phyloP scores from a whole-genome alignment of 148 eudicot species.

The Camellia japonica region DNA sequence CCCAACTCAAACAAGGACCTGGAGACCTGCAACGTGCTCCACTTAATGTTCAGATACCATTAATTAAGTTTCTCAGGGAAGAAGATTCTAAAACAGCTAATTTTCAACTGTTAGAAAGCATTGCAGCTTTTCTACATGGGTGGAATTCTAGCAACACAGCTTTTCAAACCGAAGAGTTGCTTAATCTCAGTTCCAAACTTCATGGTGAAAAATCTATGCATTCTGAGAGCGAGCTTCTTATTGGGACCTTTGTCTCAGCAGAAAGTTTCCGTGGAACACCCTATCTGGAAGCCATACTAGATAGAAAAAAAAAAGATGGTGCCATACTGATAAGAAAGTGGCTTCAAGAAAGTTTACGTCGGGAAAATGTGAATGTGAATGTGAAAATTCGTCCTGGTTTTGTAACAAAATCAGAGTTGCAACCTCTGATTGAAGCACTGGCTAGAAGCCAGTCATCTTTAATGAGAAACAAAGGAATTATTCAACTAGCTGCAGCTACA shows the following conservation, averaged over 20 bases:
- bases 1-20: constrained; percentile 39
- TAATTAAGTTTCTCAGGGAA: constrained; percentile 40
- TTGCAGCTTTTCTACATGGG: constrained; percentile 72
- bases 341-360: constrained; percentile 86
- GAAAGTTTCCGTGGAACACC: constrained; percentile 86
- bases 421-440: constrained; percentile 61
- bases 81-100: constrained; percentile 39
- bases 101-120: constrained; percentile 52
- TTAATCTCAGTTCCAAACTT: constrained; percentile 42
- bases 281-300: constrained; percentile 76
- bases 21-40: constrained; percentile 55
- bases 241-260: constrained; percentile 75
- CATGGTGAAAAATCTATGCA: constrained; percentile 32
- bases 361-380: constrained; percentile 65
- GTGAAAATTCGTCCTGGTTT: constrained; percentile 70
- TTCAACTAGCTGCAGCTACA: constrained; percentile 78
- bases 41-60: constrained; percentile 78
- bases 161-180: constrained; percentile 44
- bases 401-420: constrained; percentile 65
- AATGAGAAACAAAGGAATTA: constrained; percentile 79
- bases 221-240: constrained; percentile 35
- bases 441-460: constrained; percentile 63
- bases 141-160: constrained; percentile 59
- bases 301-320: constrained; percentile 82
- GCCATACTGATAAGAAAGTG: constrained; percentile 76